These are phyloP conservation scores for Euphorbia pulcherrima DNA, from an alignment of 345 rosid genomes.

Conservation along the genomic window DNA sequence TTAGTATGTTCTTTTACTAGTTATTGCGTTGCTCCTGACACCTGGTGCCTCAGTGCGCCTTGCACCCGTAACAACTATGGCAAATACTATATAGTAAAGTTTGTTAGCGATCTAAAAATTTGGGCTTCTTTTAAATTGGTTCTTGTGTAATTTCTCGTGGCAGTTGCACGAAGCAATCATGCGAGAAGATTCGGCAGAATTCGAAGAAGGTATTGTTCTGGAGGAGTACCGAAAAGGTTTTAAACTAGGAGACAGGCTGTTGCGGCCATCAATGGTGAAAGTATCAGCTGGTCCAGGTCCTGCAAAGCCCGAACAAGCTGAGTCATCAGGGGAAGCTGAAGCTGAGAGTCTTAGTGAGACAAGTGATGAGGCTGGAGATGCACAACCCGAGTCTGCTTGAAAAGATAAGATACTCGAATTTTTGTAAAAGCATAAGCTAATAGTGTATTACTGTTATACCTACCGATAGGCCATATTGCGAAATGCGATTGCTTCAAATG, in stretches of 20 bases:
- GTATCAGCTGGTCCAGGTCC: conserved; percentile 97
- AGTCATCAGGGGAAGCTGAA: conserved; percentile 35
- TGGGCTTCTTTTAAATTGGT: neutral
- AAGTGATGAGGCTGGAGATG: conserved; percentile 18
- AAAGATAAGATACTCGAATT: conserved; percentile 27
- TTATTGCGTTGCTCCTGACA: no score
- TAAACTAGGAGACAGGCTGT: conserved; percentile 71
- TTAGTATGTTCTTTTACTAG: no score
- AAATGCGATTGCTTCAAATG: conserved; percentile 9
- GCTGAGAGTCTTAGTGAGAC: conserved; percentile 24
- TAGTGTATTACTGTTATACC: neutral
- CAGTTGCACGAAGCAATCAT: conserved; percentile 94
- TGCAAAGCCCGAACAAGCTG: conserved; percentile 42
- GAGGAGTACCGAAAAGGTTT: conserved; percentile 84
- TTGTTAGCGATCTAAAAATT: neutral
- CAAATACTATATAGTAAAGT: no score
- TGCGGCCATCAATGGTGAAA: conserved; percentile 95
- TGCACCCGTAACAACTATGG: no score
- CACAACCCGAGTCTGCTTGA: conserved; percentile 42
- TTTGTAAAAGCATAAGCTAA: conserved; percentile 35
- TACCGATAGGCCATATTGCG: conserved; percentile 4
- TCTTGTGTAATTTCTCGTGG: conserved; percentile 9
- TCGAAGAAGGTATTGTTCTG: conserved; percentile 70
- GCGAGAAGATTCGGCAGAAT: conserved; percentile 73
- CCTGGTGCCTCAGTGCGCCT: no score